phyloP scores from a whole-genome alignment of 306 rosid genomes.

The Quercus berberidifolia region DNA sequence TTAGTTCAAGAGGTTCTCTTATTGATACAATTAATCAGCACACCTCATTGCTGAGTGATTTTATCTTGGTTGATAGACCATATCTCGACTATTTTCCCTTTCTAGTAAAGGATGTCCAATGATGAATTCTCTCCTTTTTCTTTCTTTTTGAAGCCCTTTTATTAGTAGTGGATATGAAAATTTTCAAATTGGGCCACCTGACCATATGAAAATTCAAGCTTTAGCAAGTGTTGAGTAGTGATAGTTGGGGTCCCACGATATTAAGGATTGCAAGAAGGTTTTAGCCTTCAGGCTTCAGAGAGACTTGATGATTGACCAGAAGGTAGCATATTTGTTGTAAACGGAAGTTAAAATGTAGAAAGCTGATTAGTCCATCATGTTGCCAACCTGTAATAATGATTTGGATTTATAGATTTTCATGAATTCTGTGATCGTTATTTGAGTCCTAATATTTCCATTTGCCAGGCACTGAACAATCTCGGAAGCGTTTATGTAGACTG shows the following conservation, averaged over 20 bases:
- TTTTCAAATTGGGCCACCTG: not conserved
- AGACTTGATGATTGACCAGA: not conserved
- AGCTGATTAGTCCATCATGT: not conserved
- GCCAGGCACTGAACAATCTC: conserved; percentile 87
- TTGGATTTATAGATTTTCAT: not conserved
- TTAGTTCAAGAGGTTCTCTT: not conserved
- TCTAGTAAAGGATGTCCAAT: not conserved
- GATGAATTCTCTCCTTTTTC: not conserved
- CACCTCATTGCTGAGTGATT: not conserved
- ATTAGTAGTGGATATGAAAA: not conserved
- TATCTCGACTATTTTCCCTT: not conserved
- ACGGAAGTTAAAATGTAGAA: not conserved
- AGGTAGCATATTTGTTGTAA: not conserved
- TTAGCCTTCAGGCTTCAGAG: not conserved
- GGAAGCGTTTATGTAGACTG: conserved; percentile 90
- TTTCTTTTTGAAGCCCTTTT: not conserved
- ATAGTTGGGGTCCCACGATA: not conserved
- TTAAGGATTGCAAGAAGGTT: not conserved
- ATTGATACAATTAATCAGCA: not conserved
- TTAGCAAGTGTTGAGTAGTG: not conserved
- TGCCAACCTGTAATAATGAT: not conserved
- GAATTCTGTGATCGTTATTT: not conserved
- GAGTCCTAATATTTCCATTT: conserved; percentile 18
- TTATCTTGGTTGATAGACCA: not conserved
- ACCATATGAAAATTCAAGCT: not conserved